A percentile compares a stretch with the other conserved stretches of the same genome.
phyloP scores from a whole-genome alignment of 2,329 filamentous ascomycete genomes.

The Curvularia verruculosa region DNA sequence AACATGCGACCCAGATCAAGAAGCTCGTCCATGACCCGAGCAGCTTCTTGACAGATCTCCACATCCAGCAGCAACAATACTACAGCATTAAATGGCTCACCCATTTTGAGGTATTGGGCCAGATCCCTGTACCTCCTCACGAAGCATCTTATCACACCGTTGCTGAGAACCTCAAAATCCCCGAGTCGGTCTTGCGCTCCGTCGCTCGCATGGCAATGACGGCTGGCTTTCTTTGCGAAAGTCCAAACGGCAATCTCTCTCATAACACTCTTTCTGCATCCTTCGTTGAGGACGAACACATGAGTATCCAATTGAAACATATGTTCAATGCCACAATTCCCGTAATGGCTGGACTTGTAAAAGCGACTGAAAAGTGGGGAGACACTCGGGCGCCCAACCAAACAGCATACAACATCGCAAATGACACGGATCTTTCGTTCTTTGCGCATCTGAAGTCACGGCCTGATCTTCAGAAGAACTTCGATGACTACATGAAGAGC shows the following conservation, averaged over 20 bases:
- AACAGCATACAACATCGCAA: constrained; percentile 14
- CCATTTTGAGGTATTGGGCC: constrained; percentile 1
- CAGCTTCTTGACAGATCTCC: constrained; percentile 5
- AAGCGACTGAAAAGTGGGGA: constrained; percentile 14
- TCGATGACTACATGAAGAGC: constrained; percentile 5
- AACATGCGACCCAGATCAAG: constrained; percentile 3
- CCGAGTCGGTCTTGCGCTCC: constrained; percentile 1
- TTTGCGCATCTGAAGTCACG: constrained; percentile 10
- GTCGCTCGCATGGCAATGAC: constrained; percentile 4
- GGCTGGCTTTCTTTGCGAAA: constrained; percentile 2
- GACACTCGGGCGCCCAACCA: constrained; percentile 5
- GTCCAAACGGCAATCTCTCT: background rate
- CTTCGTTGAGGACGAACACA: background rate
- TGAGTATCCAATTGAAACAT: background rate
- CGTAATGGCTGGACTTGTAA: background rate
- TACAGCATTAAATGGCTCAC: constrained; percentile 5
- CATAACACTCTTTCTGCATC: background rate
- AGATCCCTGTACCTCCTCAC: constrained; percentile 1
- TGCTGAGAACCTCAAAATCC: constrained; percentile 9
- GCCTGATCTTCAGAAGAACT: constrained; percentile 2
- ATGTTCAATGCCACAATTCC: constrained; percentile 4
- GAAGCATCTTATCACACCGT: constrained; percentile 1
- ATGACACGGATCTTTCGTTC: constrained; percentile 7
- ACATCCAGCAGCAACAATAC: constrained; percentile 7
- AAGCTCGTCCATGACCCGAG: constrained; percentile 4